Base-by-base conservation (phyloP, 176 grass and related monocot species). In the Calamus simplicifolius region DNA sequence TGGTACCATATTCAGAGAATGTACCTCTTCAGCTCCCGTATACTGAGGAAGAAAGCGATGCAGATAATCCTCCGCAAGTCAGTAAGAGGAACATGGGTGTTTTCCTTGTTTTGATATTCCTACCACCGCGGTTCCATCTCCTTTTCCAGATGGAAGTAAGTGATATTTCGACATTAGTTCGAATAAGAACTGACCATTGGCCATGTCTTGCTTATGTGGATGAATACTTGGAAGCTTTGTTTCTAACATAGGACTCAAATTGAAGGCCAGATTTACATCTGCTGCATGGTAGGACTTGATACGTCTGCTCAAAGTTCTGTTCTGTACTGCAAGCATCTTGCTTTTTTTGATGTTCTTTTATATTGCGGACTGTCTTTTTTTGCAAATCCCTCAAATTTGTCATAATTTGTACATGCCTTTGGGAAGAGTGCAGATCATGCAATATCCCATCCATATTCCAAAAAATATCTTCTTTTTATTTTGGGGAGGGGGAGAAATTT, bases 141-240 rank as follows among this genome's bases (percentile, higher is more conserved):
- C 86, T 97, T 62, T 97, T 97, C 75, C 66, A 66, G 79, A 91
- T 97, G 92, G 92, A 97, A 79, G 75, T 97, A 63, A 81, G 87
- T 14, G 61, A 59, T 69, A 65, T 66, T 27, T 88, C 92, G 2
- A 97, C 92, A 27, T 74, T 97, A 72, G 78, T 90, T 54, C 76
- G 87, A 58, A 91, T 97, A 54, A 80, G 92, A 73, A 97, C 87
- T 10, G 87, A 97, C 73, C 86, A 97, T 29, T 97, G 92, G 92
- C 92, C 92, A 78, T 97, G 84, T 70, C 81, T 97, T 35, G 92
- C 92, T 72, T 97, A 88, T 25, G 81, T 97, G 19, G 92, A 97
- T 43, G 92, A 97, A 69, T 97, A 85, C 59, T 85, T 97, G 75
- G 92, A 97, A 76, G 80, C 83, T n/a, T 71, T 97, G 68, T 70